Base-by-base conservation (phyloP, 2,329 filamentous ascomycete species). In the Volutella citrinella region DNA sequence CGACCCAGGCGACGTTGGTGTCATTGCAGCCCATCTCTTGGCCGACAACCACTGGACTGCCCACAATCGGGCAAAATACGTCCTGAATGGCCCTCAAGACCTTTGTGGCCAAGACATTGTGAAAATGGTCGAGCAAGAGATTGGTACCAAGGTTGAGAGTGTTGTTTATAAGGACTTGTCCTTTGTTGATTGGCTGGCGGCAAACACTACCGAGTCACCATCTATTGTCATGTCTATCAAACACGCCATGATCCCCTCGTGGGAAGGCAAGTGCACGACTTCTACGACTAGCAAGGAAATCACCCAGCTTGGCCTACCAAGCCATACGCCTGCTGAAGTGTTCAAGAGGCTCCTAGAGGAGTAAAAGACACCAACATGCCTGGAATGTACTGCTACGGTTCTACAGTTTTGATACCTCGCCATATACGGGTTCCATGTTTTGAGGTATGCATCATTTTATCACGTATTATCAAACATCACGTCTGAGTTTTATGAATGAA, bases 21-120 rank as follows among this genome's bases (percentile, higher is more conserved):
- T 45, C 7, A 26, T 65, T 27, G 64, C 61, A 3, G 64, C 62
- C 5, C 48, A 51, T 27, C 55, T 68, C 3, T 31, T 67, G 8
- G 30, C 42, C 6, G 42, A 52, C n/a, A 47, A 59, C 0, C 48
- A 67, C 14, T 14, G 38, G 9, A 14, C 44, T 4, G 15, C 15
- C 4, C 58, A 66, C 20, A 55, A 60, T 32, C 46, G 49, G 12
- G 53, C 55, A 5, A 59, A 48, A 32, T 67, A 66, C 21, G 52
- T 64, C 11, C 12, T 67, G 13, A 68, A 64, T 38, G 63, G 65
- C 2, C 63, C 62, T 0, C 55, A 60, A 30, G 61, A 66, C 22
- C 47, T 67, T 7, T 64, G 55, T 5, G 64, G 64, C 1, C 35
- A 41, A 4, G 40, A 63, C 18, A 35, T 65, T 27, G 56, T 65